These are phyloP conservation scores for Potentilla sterilis DNA, from an alignment of 306 rosid species.

Conservation along the genomic window DNA sequence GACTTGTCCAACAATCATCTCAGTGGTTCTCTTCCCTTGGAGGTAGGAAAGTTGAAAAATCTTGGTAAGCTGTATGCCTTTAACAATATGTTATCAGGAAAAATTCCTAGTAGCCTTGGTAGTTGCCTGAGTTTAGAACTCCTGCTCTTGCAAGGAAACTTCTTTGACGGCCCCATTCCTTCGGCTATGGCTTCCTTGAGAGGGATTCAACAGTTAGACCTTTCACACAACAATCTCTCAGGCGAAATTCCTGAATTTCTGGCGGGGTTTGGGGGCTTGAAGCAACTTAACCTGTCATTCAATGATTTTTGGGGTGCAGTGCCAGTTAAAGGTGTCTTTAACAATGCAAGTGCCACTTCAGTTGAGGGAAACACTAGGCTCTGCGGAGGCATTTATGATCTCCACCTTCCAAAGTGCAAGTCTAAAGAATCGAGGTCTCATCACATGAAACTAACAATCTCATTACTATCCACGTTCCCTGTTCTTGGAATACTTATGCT, in stretches of 20 bases:
- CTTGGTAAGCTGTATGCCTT: not conserved
- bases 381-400: not conserved
- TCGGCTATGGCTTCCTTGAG: not conserved
- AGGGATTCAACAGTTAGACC: not conserved
- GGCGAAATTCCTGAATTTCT: not conserved
- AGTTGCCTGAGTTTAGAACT: not conserved
- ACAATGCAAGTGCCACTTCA: constrained; percentile 1
- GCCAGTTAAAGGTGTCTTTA: not conserved
- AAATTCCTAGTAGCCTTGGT: not conserved
- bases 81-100: not conserved
- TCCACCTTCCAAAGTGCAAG: constrained; percentile 9
- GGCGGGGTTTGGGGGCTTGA: not conserved
- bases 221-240: not conserved
- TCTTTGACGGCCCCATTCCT: not conserved
- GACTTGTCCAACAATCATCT: not conserved
- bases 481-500: not conserved
- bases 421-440: not conserved
- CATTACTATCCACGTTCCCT: not conserved
- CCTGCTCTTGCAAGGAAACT: not conserved
- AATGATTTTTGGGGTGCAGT: not conserved
- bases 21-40: not conserved
- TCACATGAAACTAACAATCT: not conserved
- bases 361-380: constrained; percentile 6
- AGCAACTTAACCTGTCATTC: not conserved
- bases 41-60: not conserved